These are phyloP conservation scores for Leccinum uliginosum DNA, from an alignment of 768 basidiomycete species.

Conservation along the genomic window DNA sequence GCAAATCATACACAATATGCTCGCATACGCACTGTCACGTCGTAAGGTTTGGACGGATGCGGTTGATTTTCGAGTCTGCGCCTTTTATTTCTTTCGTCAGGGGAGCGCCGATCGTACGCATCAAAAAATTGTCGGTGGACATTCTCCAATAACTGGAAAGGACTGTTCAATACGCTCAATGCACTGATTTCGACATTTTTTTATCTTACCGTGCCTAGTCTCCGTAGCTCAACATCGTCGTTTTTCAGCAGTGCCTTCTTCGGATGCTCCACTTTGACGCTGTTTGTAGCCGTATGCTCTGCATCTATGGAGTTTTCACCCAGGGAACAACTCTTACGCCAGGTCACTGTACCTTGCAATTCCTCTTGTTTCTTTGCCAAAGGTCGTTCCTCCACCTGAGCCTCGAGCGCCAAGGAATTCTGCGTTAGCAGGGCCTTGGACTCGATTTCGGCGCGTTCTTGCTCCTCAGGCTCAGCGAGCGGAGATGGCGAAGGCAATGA, in stretches of 20 bases:
- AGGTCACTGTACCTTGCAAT: slow-evolving; percentile 45
- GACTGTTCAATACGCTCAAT: not conserved
- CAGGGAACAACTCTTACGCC: not conserved
- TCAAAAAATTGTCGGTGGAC: slow-evolving; percentile 77
- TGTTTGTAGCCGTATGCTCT: slow-evolving; percentile 20
- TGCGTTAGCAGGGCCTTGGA: slow-evolving; percentile 59
- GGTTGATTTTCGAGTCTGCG: slow-evolving; percentile 22
- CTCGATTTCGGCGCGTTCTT: slow-evolving; percentile 41
- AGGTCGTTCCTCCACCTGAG: slow-evolving; percentile 81
- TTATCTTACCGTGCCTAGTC: slow-evolving; percentile 65
- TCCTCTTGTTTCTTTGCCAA: slow-evolving; percentile 85
- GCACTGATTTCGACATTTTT: not conserved
- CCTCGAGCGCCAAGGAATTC: slow-evolving; percentile 75
- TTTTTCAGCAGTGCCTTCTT: slow-evolving; percentile 82
- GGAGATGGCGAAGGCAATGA: slow-evolving; percentile 12
- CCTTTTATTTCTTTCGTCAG: slow-evolving; percentile 27
- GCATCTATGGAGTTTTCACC: slow-evolving; percentile 9
- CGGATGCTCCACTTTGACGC: slow-evolving; percentile 39
- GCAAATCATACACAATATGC: not conserved
- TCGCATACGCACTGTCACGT: slow-evolving; percentile 68
- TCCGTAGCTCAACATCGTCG: slow-evolving; percentile 75
- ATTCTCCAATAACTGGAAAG: slow-evolving; percentile 65
- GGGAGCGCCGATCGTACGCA: slow-evolving; percentile 48
- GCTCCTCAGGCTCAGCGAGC: slow-evolving; percentile 31
- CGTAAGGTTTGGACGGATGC: slow-evolving; percentile 41